Base-by-base conservation (phyloP, 2,329 filamentous ascomycete species). In the Paecilomyces formosus region DNA sequence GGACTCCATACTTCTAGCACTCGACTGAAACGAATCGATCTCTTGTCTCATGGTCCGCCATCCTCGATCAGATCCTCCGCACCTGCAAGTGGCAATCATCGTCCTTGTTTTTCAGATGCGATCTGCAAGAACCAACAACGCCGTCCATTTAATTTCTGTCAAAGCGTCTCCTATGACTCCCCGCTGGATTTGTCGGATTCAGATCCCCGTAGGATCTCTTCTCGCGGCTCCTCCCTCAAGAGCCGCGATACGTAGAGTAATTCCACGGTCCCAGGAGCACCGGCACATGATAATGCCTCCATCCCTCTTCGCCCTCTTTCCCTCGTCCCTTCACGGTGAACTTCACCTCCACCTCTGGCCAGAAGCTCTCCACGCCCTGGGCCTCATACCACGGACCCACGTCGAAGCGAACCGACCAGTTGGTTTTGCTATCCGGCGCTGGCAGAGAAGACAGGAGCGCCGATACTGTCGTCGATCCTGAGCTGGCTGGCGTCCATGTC, bases 261-360 rank as follows among this genome's bases (percentile, higher is more conserved):
- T 75, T 79, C 77, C 77, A 81, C 24, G 78, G 78, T 31, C 78
- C 78, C 60, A 81, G 64, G 57, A 81, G 62, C 54, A 80, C 74
- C n/a, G 78, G 78, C 18, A 81, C 78, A 74, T 81, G 78, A 65
- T 79, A 80, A 67, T 81, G 78, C 54, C 75, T 68, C 73, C 76
- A 78, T 28, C 73, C 76, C 57, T 75, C 74, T 59, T 74, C 68
- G 0, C 66, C 71, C 53, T 76, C 75, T 3, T 63, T 65, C 1
- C 72, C 72, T 31, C 71, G 70, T 39, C 75, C 74, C 60, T 77
- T 75, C 1, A 80, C 77, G n/a, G 74, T 76, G 66, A 81, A 81
- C 63, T 76, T 76, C 55, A 81, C 76, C 65, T 79, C 77, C 45
- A 81, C 75, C 66, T 80, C 78, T 2, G 78, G 78, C 76, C 78